Conservation (phyloP, 2,329 filamentous ascomycete genomes). For the Alternaria dauci region DNA sequence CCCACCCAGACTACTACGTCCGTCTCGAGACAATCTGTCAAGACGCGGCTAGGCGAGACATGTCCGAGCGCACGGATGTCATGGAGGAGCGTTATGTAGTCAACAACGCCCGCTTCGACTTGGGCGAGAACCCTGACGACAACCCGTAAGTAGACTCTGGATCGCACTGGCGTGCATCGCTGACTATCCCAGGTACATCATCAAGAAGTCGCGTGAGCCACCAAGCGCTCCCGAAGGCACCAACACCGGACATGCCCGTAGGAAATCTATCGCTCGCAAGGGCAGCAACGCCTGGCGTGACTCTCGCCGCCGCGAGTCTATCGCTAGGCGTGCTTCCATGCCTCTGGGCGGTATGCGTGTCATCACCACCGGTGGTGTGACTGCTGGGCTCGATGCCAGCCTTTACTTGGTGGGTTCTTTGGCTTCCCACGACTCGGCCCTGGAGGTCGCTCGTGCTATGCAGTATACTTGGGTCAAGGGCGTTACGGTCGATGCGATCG, state of each 20-base stretch:
- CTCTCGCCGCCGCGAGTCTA: constrained; percentile 80
- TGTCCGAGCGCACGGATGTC: constrained; percentile 81
- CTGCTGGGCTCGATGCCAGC: constrained; percentile 81
- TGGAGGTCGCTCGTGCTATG: constrained; percentile 76
- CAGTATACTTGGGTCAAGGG: constrained; percentile 89
- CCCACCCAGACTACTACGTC: constrained; percentile 81
- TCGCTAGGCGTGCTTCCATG: constrained; percentile 79
- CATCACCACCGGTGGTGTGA: constrained; percentile 80
- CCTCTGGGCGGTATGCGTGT: constrained; percentile 74
- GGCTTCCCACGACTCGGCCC: constrained; percentile 78
- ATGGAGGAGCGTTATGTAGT: constrained; percentile 87
- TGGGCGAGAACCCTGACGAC: constrained; percentile 78
- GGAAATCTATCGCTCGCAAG: constrained; percentile 68
- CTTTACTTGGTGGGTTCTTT: constrained; percentile 86
- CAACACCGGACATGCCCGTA: constrained; percentile 48
- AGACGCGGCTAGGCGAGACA: constrained; percentile 72
- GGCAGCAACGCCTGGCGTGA: constrained; percentile 84
- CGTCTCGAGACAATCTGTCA: constrained; percentile 83
- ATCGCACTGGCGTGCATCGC: background rate
- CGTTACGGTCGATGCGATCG: constrained; percentile 82
- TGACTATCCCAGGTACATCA: constrained; percentile 80
- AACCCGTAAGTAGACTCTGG: constrained; percentile 57
- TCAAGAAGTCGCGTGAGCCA: constrained; percentile 64
- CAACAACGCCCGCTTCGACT: constrained; percentile 88
- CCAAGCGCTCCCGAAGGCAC: constrained; percentile 63